Base-by-base conservation (phyloP, 257 asterid genomes). In the Solanum acaule region DNA sequence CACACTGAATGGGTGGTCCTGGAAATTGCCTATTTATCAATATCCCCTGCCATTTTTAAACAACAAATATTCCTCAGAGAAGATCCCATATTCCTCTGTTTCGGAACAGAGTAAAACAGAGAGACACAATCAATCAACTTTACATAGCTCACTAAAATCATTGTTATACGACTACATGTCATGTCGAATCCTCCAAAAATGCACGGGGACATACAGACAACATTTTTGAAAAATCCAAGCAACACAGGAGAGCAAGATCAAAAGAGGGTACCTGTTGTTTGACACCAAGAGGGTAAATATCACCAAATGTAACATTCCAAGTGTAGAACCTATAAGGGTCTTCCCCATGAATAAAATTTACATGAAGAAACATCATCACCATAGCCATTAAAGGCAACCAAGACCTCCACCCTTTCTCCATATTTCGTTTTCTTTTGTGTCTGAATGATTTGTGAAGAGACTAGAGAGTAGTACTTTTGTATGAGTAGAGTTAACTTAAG, bases 1-100 rank as follows among this genome's bases (percentile, higher is more conserved):
- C 93, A 25, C 90, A 81, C 88, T 89, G 87, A 56, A 88, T 91
- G 13, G 71, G 40, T 38, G 92, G 89, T 20, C 90, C 90, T 14
- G 91, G 93, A 89, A 89, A 89, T 88, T 89, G 90, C 67, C 92
- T 71, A 79, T 89, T 91, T 89, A 91, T 91, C 83, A 91, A 67
- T 84, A 91, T 91, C 42, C 92, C 92, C 93, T 91, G 91, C 49
- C 78, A 84, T 42, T 42, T 81, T 82, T 56, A 5, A 73, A 67
- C 42, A 27, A 10, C 63, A 76, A 71, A 13, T 4, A 29, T 13
- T 42, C n/a, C 37, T 42, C 15, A 22, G 1, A 16, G 25, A 33
- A 71, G 42, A 33, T 71, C 79, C 6, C 0, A 73, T 20, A 75
- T 75, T 37, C 33, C 20, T 75, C 52, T 75, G 52, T 37, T 35